Base-by-base conservation (phyloP, 805 yeast species). In the Yamadazyma paraphyllophila region DNA sequence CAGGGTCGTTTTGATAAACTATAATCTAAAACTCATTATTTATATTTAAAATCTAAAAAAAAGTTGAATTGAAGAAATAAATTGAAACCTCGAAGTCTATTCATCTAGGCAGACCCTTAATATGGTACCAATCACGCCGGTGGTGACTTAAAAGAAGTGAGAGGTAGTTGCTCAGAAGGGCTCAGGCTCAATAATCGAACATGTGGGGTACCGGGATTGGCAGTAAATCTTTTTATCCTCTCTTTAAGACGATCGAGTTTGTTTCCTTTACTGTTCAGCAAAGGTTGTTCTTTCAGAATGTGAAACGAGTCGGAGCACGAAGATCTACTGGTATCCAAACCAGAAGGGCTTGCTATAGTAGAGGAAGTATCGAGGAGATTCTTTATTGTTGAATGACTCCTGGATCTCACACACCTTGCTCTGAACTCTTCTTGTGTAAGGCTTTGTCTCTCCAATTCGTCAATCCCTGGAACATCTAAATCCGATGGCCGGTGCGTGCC, bases 401-500 rank as follows among this genome's bases (percentile, higher is more conserved):
- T 40, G 12, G 17, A 26, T 40, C 36, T 30, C 2, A 13, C n/a
- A 40, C 30, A 40, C 24, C 31, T 32, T 31, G 2, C 10, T 32
- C 25, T 17, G 7, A 31, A 7, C 13, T 31, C 29, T n/a, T 31
- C 37, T 12, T 40, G 37, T 4, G 31, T 31, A n/a, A 31, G 16
- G 20, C 8, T 13, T 15, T 7, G 30, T 9, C 27, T 43, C 17
- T 49, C 52, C 13, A 54, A 35, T 29, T 46, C 47, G 16, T 51
- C 51, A 9, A 61, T 59, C 1, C 56, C 55, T 5, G 63, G 62
- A 2, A 61, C 55, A 38, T 61, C 64, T 10, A 48, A 15, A 3
- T 44, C 41, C 10, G 43, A 45, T 1, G 61, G 63, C 24, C 63
- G 40, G 47, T 62, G 65, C 16, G 60, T 52, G 27, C 52, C 45